Base-by-base conservation (phyloP, 2,329 filamentous ascomycete genomes). In the Blumeria graminis region DNA sequence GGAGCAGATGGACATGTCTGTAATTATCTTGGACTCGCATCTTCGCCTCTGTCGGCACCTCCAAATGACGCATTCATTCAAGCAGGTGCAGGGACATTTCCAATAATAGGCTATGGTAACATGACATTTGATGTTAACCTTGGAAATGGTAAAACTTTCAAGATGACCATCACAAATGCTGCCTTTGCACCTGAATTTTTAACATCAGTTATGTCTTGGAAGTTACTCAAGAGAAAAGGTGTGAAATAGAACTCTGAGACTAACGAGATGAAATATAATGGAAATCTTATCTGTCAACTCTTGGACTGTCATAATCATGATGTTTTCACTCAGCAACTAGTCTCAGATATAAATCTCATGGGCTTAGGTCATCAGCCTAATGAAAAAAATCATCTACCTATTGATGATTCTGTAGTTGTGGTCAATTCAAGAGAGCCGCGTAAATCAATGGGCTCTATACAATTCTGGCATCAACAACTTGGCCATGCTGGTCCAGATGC, bases 251-350 rank as follows among this genome's bases (percentile, higher is more conserved):
- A 36, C 14, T 52, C 50, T 11, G 50, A 52, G 9, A 52, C 33
- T 3, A 52, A 52, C 22, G 22, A 9, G 9, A 52, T 52, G 50
- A 52, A 11, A 35, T 52, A 34, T 34, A 18, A 52, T 28, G 50
- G 32, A n/a, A 11, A 52, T n/a, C 11, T 52, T 6, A 52, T 52
- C 36, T 52, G 32, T 36, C 50, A 36, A 16, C 50, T 52, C 13
- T 52, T 52, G 36, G 50, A 52, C 36, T 14, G 50, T 16, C 22
- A 52, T 52, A 34, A 52, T 52, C 32, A 52, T 52, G 50, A 52
- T 36, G 50, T 16, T 34, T 52, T 52, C 33, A 52, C 50, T 11
- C 32, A 52, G 36, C 35, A 52, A 5, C 50, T 28, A n/a, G 10
- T 52, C 3, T 18, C 50, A 14, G 14, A 52, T 2, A 52, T 16